A percentile compares a stretch with the other conserved stretches of the same genome.
phyloP scores from a whole-genome alignment of 2,329 filamentous ascomycete species.

The Beauveria bassiana region DNA sequence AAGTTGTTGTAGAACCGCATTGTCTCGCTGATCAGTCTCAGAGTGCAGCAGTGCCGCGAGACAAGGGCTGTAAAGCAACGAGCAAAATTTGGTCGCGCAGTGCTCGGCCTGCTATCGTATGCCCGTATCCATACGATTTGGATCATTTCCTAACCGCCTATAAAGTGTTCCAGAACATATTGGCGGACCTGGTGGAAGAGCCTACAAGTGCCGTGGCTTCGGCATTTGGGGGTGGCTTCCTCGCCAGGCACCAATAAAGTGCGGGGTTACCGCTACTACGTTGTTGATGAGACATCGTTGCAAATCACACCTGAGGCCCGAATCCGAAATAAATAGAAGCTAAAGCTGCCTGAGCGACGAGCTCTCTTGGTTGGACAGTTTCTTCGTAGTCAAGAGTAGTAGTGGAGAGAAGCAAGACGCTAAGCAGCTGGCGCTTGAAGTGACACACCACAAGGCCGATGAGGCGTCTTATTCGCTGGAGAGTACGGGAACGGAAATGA shows the following conservation, averaged over 20 bases:
- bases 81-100: no score
- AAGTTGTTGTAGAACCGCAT: no score
- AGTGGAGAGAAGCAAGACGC: not conserved
- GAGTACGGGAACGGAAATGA: not conserved
- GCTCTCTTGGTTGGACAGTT: not conserved
- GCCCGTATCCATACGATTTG: no score
- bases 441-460: conserved; percentile 4
- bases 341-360: not conserved
- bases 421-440: conserved; percentile 4
- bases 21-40: no score
- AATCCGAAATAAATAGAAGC: not conserved
- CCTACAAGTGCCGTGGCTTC: not conserved
- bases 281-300: not conserved
- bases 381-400: not conserved
- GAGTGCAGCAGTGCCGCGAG: no score
- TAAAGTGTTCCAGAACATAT: not conserved
- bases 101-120: no score
- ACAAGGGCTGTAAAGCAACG: no score
- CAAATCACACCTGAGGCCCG: not conserved
- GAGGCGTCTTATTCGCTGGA: not conserved
- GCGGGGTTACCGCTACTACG: not conserved
- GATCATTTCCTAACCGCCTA: no score
- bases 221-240: not conserved
- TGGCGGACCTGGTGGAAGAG: not conserved
- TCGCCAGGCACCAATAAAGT: not conserved